phyloP scores from a whole-genome alignment of 805 yeast genomes.

The baker's yeast (Saccharomyces cerevisiae) region DNA sequence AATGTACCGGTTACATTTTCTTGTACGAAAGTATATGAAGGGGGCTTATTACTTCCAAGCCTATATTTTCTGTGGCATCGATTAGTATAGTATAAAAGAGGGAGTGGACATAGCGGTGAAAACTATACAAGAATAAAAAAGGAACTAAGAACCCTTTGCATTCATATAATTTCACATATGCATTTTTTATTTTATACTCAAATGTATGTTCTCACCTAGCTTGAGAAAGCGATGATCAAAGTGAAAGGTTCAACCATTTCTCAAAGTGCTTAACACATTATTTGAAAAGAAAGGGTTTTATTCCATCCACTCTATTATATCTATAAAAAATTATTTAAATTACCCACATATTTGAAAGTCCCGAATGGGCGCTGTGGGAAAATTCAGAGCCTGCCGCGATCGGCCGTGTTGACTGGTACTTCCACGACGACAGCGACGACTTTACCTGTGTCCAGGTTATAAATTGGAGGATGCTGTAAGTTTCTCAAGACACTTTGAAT shows the following conservation, averaged over 20 bases:
- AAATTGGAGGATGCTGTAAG: constrained; percentile 46
- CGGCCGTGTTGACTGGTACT: constrained; percentile 1
- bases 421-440: constrained; percentile 52
- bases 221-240: no score
- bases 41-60: background rate
- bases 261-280: no score
- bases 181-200: no score
- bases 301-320: background rate
- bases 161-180: no score
- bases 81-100: background rate
- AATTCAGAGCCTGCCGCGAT: background rate
- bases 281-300: no score
- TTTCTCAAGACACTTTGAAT: constrained; percentile 45
- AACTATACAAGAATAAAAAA: background rate
- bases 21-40: background rate
- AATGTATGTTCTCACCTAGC: background rate
- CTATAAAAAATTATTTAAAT: background rate
- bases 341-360: background rate
- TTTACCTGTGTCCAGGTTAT: constrained; percentile 54
- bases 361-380: background rate
- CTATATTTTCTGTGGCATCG: background rate
- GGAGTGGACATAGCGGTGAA: background rate
- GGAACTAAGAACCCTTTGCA: background rate
- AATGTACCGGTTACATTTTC: background rate
- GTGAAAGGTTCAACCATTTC: no score